Percentiles rank a stretch among this genome's conserved stretches.
Conservation (phyloP, 2,329 filamentous ascomycete species). For the Aspergillus transmontanensis region DNA sequence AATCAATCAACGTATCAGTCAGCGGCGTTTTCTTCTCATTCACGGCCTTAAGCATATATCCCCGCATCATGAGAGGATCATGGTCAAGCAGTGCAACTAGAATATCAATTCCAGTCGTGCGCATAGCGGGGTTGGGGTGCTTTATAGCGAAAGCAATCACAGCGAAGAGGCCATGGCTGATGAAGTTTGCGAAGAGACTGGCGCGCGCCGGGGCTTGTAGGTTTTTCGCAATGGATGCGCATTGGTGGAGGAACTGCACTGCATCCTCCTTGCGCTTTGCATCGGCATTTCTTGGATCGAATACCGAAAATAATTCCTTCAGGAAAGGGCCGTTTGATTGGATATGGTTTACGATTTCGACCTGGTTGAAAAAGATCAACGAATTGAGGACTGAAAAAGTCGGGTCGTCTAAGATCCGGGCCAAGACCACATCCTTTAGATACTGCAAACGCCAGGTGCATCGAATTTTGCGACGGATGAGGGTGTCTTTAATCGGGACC, state of each 20-base stretch:
- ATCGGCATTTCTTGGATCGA: slow-evolving; percentile 65
- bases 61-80: slow-evolving; percentile 89
- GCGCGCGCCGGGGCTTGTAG: slow-evolving; percentile 81
- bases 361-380: slow-evolving; percentile 98
- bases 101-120: slow-evolving; percentile 92
- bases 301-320: slow-evolving; percentile 84
- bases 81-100: slow-evolving; percentile 93
- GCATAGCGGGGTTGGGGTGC: slow-evolving; percentile 78
- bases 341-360: slow-evolving; percentile 95
- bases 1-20: slow-evolving; percentile 89
- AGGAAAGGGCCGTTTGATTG: slow-evolving; percentile 78
- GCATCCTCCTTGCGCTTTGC: slow-evolving; percentile 84
- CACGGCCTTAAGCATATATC: slow-evolving; percentile 89
- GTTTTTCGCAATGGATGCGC: slow-evolving; percentile 91
- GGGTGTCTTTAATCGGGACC: slow-evolving; percentile 81
- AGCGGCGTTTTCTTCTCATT: slow-evolving; percentile 82
- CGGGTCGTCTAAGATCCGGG: slow-evolving; percentile 92
- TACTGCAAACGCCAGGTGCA: slow-evolving; percentile 96
- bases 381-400: slow-evolving; percentile 98
- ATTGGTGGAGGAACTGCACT: slow-evolving; percentile 95
- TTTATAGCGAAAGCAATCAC: slow-evolving; percentile 92
- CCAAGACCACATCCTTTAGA: slow-evolving; percentile 96
- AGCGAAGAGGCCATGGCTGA: slow-evolving; percentile 79
- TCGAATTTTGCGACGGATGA: slow-evolving; percentile 87
- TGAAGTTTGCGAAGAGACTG: slow-evolving; percentile 85